These are phyloP conservation scores for Tricholoma bakamatsutake DNA, from an alignment of 768 basidiomycete species.

Conservation along the genomic window DNA sequence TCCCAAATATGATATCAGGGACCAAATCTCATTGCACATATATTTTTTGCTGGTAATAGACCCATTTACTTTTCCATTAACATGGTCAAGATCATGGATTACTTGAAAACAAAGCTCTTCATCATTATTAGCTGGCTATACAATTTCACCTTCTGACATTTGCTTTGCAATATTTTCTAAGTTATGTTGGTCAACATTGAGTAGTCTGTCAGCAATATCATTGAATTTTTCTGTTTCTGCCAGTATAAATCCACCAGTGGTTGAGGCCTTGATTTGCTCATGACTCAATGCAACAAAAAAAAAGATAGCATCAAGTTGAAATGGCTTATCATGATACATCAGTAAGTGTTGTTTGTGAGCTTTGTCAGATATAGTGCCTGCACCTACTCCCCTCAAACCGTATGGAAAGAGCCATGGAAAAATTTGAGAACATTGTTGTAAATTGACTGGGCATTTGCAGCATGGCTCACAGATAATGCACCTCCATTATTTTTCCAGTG, in stretches of 20 bases:
- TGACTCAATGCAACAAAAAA: too few species aligned
- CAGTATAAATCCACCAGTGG: neutral
- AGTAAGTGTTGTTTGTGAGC: slow-evolving; percentile 22
- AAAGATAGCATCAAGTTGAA: too few species aligned
- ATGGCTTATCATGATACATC: slow-evolving; percentile 13
- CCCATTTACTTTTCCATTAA: too few species aligned
- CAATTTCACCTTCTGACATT: slow-evolving; percentile 5
- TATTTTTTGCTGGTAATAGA: too few species aligned
- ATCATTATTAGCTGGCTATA: too few species aligned
- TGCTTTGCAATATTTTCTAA: neutral
- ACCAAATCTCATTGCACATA: too few species aligned
- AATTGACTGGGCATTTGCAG: neutral
- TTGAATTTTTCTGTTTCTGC: neutral
- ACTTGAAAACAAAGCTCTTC: too few species aligned
- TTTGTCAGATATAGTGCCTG: slow-evolving; percentile 8
- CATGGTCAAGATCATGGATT: too few species aligned
- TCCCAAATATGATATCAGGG: too few species aligned
- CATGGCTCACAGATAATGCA: slow-evolving; percentile 24
- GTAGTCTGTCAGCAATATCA: neutral
- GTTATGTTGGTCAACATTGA: neutral
- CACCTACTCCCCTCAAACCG: slow-evolving; percentile 24
- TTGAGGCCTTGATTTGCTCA: neutral
- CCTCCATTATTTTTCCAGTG: slow-evolving; percentile 18
- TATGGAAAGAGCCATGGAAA: slow-evolving; percentile 29
- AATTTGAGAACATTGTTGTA: too few species aligned